Conservation (phyloP, 371 early-diverging fungal species). For the Mucor velutinosus region DNA sequence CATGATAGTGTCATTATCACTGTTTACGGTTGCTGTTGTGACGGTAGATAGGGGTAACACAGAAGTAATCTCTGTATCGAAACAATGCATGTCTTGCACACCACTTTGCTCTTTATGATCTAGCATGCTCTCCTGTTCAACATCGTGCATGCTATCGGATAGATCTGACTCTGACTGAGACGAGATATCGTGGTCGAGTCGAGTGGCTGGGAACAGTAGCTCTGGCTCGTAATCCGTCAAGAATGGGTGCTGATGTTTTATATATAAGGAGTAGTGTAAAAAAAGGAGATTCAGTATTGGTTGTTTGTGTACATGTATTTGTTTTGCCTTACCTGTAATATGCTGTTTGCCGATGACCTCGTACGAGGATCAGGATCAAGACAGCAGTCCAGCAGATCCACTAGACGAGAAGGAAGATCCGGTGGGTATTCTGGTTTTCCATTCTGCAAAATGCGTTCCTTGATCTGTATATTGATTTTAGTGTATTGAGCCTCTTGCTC, state of each 20-base stretch:
- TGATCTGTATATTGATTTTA: slow-evolving; percentile 31
- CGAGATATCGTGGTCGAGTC: slow-evolving; percentile 16
- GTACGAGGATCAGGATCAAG: slow-evolving; percentile 40
- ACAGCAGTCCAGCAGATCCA: slow-evolving; percentile 44
- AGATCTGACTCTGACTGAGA: slow-evolving; percentile 25
- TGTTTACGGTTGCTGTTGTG: background rate
- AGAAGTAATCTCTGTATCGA: slow-evolving; percentile 22
- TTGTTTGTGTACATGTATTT: background rate
- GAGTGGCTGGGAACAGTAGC: slow-evolving; percentile 36
- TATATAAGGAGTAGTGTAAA: background rate
- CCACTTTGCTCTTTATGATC: slow-evolving; percentile 27
- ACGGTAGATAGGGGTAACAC: slow-evolving; percentile 5
- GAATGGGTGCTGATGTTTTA: slow-evolving; percentile 36
- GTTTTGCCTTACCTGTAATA: slow-evolving; percentile 34
- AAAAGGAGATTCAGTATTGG: background rate
- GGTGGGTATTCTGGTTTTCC: slow-evolving; percentile 45
- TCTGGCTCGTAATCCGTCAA: slow-evolving; percentile 43
- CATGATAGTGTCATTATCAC: background rate
- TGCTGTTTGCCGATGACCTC: slow-evolving; percentile 35
- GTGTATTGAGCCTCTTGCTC: background rate
- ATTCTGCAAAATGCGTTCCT: slow-evolving; percentile 42
- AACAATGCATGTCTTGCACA: slow-evolving; percentile 24
- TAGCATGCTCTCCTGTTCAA: slow-evolving; percentile 23
- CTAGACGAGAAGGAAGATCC: slow-evolving; percentile 36
- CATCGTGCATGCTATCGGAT: slow-evolving; percentile 19